A percentile compares a stretch with the other conserved stretches of the same genome.
Conservation (phyloP, 495 filamentous ascomycete species). For the Aspergillus mulundensis region DNA sequence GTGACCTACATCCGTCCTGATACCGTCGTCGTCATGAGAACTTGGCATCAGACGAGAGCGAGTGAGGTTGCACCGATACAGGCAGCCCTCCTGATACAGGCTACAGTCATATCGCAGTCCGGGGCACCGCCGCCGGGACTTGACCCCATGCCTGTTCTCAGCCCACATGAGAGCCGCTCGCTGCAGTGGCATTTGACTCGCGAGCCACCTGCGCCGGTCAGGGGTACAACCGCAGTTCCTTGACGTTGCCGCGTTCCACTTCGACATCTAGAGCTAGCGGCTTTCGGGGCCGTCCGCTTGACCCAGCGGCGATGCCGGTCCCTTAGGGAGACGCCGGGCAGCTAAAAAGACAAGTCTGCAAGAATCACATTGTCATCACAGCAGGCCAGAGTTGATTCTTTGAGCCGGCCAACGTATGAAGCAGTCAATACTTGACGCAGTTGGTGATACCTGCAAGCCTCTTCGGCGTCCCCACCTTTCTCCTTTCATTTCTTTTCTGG, state of each 20-base stretch:
- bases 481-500: constrained; percentile 8
- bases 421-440: constrained; percentile 24
- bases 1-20: constrained; percentile 7
- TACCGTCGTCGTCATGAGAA: constrained; percentile 15
- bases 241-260: constrained; percentile 18
- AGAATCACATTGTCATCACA: constrained; percentile 25
- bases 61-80: constrained; percentile 7
- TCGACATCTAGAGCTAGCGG: constrained; percentile 10
- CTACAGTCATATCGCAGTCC: constrained; percentile 17
- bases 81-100: constrained; percentile 10
- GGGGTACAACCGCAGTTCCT: constrained; percentile 17
- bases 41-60: constrained; percentile 4
- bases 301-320: constrained; percentile 14
- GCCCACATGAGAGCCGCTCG: constrained; percentile 11
- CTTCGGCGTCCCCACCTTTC: constrained; percentile 3
- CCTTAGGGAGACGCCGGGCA: constrained; percentile 1
- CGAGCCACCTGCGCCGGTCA: constrained; percentile 18
- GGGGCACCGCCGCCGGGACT: background rate
- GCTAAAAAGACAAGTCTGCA: constrained; percentile 21
- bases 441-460: constrained; percentile 35
- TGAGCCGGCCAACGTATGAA: constrained; percentile 17
- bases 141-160: constrained; percentile 5
- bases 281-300: background rate
- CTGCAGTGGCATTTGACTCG: constrained; percentile 14
- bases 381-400: constrained; percentile 10